These are phyloP conservation scores for Pestalotiopsis sp. DNA, from an alignment of 2,329 filamentous ascomycete genomes.

Conservation along the genomic window DNA sequence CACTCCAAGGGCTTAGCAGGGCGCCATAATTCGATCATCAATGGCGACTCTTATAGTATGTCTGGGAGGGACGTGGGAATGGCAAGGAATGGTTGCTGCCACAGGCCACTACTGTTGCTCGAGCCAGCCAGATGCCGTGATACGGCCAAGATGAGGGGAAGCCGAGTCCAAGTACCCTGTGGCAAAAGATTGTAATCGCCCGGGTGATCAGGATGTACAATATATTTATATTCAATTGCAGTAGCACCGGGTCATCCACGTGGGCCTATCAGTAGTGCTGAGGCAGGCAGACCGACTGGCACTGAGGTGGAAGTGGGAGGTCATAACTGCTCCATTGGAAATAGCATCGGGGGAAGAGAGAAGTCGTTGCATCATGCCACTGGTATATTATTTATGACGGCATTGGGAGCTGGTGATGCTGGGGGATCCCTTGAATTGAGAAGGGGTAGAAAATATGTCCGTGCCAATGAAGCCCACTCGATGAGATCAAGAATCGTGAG, in stretches of 20 bases:
- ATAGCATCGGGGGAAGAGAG: background rate
- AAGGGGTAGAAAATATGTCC: too few species aligned
- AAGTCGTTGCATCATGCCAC: background rate
- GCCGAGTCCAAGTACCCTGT: background rate
- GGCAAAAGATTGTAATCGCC: background rate
- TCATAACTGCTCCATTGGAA: background rate
- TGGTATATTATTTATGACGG: background rate
- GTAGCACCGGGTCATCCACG: background rate
- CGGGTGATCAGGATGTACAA: background rate
- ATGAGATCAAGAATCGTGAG: too few species aligned
- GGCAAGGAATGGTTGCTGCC: background rate
- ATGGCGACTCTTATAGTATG: background rate
- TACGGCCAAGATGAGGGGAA: background rate
- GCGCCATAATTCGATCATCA: background rate
- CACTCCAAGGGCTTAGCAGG: background rate
- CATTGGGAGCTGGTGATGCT: too few species aligned
- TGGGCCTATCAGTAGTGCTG: background rate
- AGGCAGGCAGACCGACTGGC: background rate
- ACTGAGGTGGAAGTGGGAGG: background rate
- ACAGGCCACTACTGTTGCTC: background rate
- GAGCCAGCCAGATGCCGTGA: background rate
- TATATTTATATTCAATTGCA: background rate
- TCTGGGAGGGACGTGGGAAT: background rate
- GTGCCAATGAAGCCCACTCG: too few species aligned
- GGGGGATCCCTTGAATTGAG: too few species aligned